These are phyloP conservation scores for Obelidium mucronatum DNA, from an alignment of 192 early-diverging fungal genomes.

Conservation along the genomic window DNA sequence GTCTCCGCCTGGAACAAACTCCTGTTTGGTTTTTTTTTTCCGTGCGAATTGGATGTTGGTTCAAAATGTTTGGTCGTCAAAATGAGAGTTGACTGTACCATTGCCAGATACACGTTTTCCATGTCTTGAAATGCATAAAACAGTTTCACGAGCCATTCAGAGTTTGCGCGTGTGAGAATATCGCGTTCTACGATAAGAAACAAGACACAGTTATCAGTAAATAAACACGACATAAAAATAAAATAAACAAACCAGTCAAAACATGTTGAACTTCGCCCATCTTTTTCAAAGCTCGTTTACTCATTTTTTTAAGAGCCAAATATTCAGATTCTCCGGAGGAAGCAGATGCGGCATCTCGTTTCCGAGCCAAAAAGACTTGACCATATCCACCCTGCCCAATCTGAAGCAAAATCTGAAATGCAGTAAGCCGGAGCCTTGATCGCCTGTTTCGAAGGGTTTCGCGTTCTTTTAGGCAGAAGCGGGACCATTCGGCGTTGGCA, in stretches of 20 bases:
- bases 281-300: conserved; percentile 67
- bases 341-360: conserved; percentile 63
- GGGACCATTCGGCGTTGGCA: conserved; percentile 61
- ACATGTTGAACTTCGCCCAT: conserved; percentile 64
- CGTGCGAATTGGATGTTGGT: too few species aligned
- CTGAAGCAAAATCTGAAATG: conserved; percentile 74
- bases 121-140: conserved; percentile 89
- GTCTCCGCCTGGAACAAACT: conserved; percentile 75
- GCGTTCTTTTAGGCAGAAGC: conserved; percentile 65
- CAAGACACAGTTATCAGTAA: conserved; percentile 12
- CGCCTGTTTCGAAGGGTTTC: conserved; percentile 70
- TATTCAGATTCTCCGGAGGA: conserved; percentile 49
- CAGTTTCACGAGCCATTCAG: conserved; percentile 88
- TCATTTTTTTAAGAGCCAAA: conserved; percentile 82
- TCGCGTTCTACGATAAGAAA: conserved; percentile 77
- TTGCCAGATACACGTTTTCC: conserved; percentile 75
- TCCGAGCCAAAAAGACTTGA: conserved; percentile 76
- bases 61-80: too few species aligned
- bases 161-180: conserved; percentile 71
- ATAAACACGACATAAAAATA: not conserved
- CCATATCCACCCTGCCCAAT: conserved; percentile 85
- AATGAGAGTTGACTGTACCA: conserved; percentile 53
- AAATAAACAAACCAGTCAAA: conserved; percentile 7
- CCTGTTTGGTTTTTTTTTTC: too few species aligned
- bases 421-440: conserved; percentile 67